Conservation (phyloP, 2,329 filamentous ascomycete genomes). For the Thelonectria olida region DNA sequence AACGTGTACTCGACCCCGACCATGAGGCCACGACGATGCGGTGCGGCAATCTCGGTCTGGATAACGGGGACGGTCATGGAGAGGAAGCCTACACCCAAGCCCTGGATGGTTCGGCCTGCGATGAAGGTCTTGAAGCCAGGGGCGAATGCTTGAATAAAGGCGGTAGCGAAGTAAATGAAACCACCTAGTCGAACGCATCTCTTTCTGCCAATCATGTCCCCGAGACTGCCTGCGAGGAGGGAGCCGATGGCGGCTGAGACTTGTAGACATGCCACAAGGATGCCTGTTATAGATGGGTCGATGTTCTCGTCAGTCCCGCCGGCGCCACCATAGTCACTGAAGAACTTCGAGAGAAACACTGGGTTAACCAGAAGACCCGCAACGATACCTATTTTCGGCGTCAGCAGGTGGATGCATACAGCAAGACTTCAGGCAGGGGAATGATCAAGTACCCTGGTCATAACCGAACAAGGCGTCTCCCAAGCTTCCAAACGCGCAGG, state of each 20-base stretch:
- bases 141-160: slow-evolving; percentile 26
- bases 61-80: slow-evolving; percentile 28
- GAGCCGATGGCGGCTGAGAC: slow-evolving; percentile 23
- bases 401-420: background rate
- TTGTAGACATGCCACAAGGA: slow-evolving; percentile 23
- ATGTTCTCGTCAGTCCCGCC: slow-evolving; percentile 15
- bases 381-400: slow-evolving; percentile 20
- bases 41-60: slow-evolving; percentile 28
- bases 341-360: slow-evolving; percentile 23
- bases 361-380: slow-evolving; percentile 26
- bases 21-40: slow-evolving; percentile 28
- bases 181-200: slow-evolving; percentile 22
- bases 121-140: slow-evolving; percentile 22
- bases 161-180: slow-evolving; percentile 28
- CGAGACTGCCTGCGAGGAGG: slow-evolving; percentile 15
- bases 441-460: slow-evolving; percentile 14
- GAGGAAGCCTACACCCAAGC: slow-evolving; percentile 24
- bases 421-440: background rate
- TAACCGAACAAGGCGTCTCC: slow-evolving; percentile 28
- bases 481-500: slow-evolving; percentile 26
- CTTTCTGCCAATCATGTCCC: slow-evolving; percentile 26
- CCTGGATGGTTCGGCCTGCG: slow-evolving; percentile 19
- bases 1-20: slow-evolving; percentile 29
- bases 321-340: slow-evolving; percentile 21
- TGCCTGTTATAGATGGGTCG: slow-evolving; percentile 22